phyloP scores from a whole-genome alignment of 2,329 filamentous ascomycete genomes.

The Epichloe aotearoae region DNA sequence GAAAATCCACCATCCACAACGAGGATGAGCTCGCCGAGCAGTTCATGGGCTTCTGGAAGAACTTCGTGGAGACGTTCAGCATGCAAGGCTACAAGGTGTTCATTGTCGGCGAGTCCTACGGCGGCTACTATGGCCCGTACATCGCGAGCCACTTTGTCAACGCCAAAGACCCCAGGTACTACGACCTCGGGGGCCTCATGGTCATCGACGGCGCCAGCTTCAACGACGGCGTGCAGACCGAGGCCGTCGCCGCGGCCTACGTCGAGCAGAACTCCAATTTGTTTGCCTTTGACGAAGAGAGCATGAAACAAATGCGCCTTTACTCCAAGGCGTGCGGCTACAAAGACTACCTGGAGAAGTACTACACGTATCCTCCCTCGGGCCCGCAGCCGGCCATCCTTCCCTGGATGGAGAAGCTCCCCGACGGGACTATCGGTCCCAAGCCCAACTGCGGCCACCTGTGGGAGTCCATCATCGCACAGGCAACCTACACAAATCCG shows the following conservation, averaged over 20 bases:
- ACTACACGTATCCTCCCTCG: slow-evolving; percentile 55
- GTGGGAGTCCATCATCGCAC: slow-evolving; percentile 41
- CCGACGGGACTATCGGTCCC: slow-evolving; percentile 16
- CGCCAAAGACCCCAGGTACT: slow-evolving; percentile 50
- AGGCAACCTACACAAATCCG: slow-evolving; percentile 48
- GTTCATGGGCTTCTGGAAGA: slow-evolving; percentile 68
- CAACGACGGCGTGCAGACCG: slow-evolving; percentile 28
- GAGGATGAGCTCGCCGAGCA: slow-evolving; percentile 57
- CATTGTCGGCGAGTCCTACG: slow-evolving; percentile 59
- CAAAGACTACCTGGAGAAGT: slow-evolving; percentile 42
- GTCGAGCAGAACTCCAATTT: slow-evolving; percentile 47
- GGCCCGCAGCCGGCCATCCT: slow-evolving; percentile 40
- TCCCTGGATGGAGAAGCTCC: slow-evolving; percentile 26
- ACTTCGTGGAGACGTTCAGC: slow-evolving; percentile 60
- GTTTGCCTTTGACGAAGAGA: slow-evolving; percentile 51
- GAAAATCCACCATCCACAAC: slow-evolving; percentile 47
- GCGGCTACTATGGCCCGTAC: slow-evolving; percentile 55
- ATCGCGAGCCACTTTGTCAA: slow-evolving; percentile 62
- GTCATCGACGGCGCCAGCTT: slow-evolving; percentile 60
- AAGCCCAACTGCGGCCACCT: slow-evolving; percentile 41
- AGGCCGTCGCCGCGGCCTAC: slow-evolving; percentile 41
- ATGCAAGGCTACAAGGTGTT: slow-evolving; percentile 57
- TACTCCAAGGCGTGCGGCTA: slow-evolving; percentile 48
- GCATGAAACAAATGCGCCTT: slow-evolving; percentile 36
- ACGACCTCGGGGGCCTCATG: slow-evolving; percentile 53